Conservation (phyloP, 169 alveolate genomes). For the Eimeria maxima region DNA sequence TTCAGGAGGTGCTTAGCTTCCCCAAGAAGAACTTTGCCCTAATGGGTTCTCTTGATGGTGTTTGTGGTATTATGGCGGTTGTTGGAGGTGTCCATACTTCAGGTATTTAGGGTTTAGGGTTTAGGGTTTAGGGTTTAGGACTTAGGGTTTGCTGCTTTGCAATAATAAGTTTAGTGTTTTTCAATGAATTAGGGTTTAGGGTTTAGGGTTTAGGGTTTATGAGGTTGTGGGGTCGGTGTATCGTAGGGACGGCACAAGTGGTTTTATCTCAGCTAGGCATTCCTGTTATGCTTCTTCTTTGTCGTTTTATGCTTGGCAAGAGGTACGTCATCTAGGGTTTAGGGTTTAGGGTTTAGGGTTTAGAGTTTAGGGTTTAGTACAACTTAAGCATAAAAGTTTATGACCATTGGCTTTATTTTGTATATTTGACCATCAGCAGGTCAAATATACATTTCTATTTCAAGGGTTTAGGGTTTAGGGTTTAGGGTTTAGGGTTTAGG, state of each 20-base stretch:
- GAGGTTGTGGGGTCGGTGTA: neutral
- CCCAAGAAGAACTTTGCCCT: conserved; percentile 85
- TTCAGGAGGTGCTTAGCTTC: conserved; percentile 66
- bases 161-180: neutral
- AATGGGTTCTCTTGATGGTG: conserved; percentile 85
- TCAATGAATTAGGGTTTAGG: neutral
- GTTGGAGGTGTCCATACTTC: conserved; percentile 86
- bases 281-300: conserved; percentile 76
- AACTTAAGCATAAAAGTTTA: too few relatives aligned
- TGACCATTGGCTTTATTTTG: too few relatives aligned
- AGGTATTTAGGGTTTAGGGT: conserved; percentile 39
- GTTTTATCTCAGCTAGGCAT: conserved; percentile 85
- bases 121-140: neutral
- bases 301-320: conserved; percentile 34
- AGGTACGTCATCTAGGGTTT: neutral
- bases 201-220: neutral
- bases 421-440: too few relatives aligned
- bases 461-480: conserved; percentile 1
- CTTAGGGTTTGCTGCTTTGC: neutral
- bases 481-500: neutral
- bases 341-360: too few relatives aligned
- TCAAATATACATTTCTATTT: too few relatives aligned
- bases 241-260: conserved; percentile 83
- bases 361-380: too few relatives aligned
- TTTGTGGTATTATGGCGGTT: conserved; percentile 81